Evolutionary conservation across 345 rosid species (phyloP), one percentile per base, ranked within the genome.

Genomic region (Pseudoturritis turrita): DNA sequence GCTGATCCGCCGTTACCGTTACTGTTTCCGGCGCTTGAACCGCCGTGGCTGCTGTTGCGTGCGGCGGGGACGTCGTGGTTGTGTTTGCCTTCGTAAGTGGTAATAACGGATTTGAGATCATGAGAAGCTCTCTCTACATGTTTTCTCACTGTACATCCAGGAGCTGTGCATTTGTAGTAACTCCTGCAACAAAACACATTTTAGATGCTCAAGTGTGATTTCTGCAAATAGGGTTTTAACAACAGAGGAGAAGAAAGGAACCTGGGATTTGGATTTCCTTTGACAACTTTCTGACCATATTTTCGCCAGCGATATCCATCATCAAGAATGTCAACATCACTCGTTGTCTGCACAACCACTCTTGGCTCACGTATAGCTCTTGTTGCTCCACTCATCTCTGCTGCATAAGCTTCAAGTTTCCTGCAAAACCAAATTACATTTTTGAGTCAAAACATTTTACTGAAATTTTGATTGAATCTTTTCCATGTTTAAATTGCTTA

Each of bases 201-300:
- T n/a, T n/a, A n/a, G n/a, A n/a, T n/a, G n/a, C n/a, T n/a, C n/a
- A n/a, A n/a, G n/a, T n/a, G n/a, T n/a, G n/a, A n/a, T n/a, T n/a
- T n/a, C n/a, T n/a, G n/a, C n/a, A n/a, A n/a, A n/a, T n/a, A n/a
- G n/a, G n/a, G n/a, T n/a, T n/a, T n/a, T n/a, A n/a, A n/a, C n/a
- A n/a, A n/a, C 5, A 63, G 55, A 63, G 68, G 43, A 46, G 26
- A 57, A 47, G 6, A 17, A 50, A 41, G 44, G 13, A 52, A 94
- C 99, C 99, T 91, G 3, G 99, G 99, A 66, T 95, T 95, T 28
- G 99, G 97, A 72, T 95, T 95, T 64, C 99, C 99, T 87, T 95
- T 95, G 40, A 95, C 99, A 43, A 95, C 99, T 84, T 95, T 95
- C 83, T 95, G 99, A 51, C 99, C 97, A 55, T 95, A 95, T 78